Evolutionary conservation across 495 filamentous ascomycete genomes (phyloP).

Genomic region (Xylaria venustula): DNA sequence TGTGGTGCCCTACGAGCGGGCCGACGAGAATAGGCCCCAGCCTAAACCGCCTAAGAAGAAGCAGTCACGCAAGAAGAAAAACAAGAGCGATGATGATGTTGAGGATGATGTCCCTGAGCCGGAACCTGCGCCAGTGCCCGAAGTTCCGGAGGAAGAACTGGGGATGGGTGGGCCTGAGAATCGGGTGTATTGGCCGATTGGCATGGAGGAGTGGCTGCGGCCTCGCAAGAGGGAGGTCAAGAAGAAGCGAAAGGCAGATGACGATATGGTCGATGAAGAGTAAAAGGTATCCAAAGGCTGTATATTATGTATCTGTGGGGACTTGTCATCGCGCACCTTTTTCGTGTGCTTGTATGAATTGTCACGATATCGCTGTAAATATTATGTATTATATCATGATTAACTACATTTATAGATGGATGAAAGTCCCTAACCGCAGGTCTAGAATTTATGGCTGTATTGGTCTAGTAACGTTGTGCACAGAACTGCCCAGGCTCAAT

Average conservation of each 20-base stretch:
- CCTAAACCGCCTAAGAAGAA: slow-evolving; percentile 47
- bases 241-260: slow-evolving; percentile 44
- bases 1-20: slow-evolving; percentile 71
- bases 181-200: slow-evolving; percentile 88
- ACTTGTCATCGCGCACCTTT: too few species aligned
- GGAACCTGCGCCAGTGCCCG: slow-evolving; percentile 24
- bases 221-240: slow-evolving; percentile 71
- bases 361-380: too few species aligned
- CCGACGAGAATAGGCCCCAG: slow-evolving; percentile 71
- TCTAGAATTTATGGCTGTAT: too few species aligned
- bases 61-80: slow-evolving; percentile 35
- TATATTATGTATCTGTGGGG: neutral
- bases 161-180: slow-evolving; percentile 87
- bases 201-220: slow-evolving; percentile 87
- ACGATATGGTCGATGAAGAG: too few species aligned
- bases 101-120: slow-evolving; percentile 35
- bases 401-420: too few species aligned
- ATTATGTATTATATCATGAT: too few species aligned
- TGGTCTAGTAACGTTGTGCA: too few species aligned
- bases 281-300: too few species aligned
- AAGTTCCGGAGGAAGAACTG: slow-evolving; percentile 68
- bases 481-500: too few species aligned
- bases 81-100: slow-evolving; percentile 45
- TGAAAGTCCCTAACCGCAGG: too few species aligned
- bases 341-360: too few species aligned